A percentile compares a stretch with the other conserved stretches of the same genome.
These are phyloP conservation scores for Botrytis tulipae DNA, from an alignment of 2,329 filamentous ascomycete species.

Conservation along the genomic window DNA sequence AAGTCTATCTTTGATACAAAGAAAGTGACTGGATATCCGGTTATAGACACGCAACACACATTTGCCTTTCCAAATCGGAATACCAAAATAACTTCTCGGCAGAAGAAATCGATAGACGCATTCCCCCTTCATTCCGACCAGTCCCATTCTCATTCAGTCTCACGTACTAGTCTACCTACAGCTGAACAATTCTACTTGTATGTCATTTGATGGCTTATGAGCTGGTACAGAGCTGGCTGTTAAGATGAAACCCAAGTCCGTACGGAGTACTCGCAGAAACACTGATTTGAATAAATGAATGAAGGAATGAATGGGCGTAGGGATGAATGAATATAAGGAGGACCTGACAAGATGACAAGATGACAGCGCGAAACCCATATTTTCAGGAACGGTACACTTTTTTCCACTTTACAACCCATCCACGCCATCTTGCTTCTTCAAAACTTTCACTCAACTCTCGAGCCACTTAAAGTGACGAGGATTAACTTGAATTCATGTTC, in stretches of 20 bases:
- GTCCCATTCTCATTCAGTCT: not conserved
- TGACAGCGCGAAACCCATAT: not conserved
- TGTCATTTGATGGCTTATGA: not conserved
- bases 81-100: not conserved
- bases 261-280: not conserved
- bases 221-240: not conserved
- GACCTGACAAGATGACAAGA: not conserved
- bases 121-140: not conserved
- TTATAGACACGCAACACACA: not conserved
- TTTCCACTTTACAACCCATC: not conserved
- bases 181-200: not conserved
- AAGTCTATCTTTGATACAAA: not conserved
- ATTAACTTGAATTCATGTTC: slow-evolving; percentile 11
- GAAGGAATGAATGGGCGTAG: not conserved
- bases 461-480: slow-evolving; percentile 4
- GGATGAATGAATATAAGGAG: not conserved
- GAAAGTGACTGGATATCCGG: not conserved
- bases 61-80: not conserved
- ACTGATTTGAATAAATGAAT: not conserved
- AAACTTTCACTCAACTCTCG: not conserved
- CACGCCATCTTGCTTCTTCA: not conserved
- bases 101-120: not conserved
- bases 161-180: not conserved
- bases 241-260: not conserved
- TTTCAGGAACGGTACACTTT: not conserved